Evolutionary conservation across 2,329 filamentous ascomycete genomes (phyloP).

Genomic region (Arthrinium phaeospermum): DNA sequence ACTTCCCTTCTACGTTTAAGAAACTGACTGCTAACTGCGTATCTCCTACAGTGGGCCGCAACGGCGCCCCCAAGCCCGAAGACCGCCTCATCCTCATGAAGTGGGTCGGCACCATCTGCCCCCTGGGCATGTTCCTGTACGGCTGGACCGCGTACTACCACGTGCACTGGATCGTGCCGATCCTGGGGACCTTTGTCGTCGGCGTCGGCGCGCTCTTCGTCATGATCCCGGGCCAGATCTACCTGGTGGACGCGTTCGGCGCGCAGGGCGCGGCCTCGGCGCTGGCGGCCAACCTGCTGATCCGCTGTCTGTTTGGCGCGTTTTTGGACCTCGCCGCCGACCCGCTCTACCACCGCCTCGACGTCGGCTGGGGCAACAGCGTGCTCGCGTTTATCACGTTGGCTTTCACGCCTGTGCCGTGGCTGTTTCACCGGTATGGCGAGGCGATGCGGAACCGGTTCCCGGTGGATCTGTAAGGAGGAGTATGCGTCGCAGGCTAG

Average conservation of each 20-base stretch:
- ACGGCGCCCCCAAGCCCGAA: conserved; percentile 24
- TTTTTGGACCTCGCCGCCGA: conserved; percentile 57
- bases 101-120: conserved; percentile 26
- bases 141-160: conserved; percentile 51
- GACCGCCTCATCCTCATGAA: conserved; percentile 31
- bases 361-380: conserved; percentile 61
- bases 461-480: neutral
- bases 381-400: conserved; percentile 37
- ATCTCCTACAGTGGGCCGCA: neutral
- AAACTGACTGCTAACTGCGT: neutral
- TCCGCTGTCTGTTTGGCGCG: conserved; percentile 55
- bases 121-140: conserved; percentile 51
- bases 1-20: neutral
- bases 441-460: conserved; percentile 27
- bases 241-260: conserved; percentile 33
- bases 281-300: conserved; percentile 62
- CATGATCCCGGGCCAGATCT: conserved; percentile 39
- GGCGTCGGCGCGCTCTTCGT: conserved; percentile 43
- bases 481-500: neutral
- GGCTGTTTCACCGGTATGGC: conserved; percentile 29
- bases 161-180: conserved; percentile 53
- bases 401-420: conserved; percentile 29
- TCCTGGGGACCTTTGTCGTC: conserved; percentile 49
- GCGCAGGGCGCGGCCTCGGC: conserved; percentile 44
- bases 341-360: conserved; percentile 54